Percentiles rank a stretch among this genome's conserved stretches.
These are phyloP conservation scores for Lactarius deliciosus DNA, from an alignment of 768 basidiomycete species.

Conservation along the genomic window DNA sequence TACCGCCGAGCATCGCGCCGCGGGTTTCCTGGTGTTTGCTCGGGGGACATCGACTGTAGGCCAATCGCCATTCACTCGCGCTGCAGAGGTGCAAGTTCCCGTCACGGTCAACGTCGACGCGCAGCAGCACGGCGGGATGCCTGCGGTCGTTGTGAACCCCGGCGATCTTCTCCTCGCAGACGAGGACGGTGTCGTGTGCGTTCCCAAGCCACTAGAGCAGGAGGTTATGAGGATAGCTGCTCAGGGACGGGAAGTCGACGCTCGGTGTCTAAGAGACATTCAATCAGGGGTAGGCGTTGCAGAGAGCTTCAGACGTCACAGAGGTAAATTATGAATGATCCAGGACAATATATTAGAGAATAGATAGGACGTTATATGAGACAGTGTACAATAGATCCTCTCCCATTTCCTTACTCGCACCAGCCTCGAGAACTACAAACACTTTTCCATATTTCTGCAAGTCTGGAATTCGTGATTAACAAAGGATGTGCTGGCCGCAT, in stretches of 20 bases:
- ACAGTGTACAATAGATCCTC: slow-evolving; percentile 6
- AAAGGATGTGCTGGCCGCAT: neutral
- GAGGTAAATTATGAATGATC: slow-evolving; percentile 48
- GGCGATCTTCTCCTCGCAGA: slow-evolving; percentile 88
- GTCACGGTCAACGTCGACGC: slow-evolving; percentile 45
- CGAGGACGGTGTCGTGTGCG: slow-evolving; percentile 84
- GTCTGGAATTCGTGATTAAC: slow-evolving; percentile 17
- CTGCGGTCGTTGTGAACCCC: slow-evolving; percentile 58
- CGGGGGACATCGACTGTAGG: slow-evolving; percentile 82
- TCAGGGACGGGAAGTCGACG: slow-evolving; percentile 64
- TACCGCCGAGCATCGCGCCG: slow-evolving; percentile 67
- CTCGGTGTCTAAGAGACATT: slow-evolving; percentile 71
- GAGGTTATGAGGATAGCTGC: slow-evolving; percentile 59
- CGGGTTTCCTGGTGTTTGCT: slow-evolving; percentile 79
- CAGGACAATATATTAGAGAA: slow-evolving; percentile 33
- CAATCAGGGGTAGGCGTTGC: slow-evolving; percentile 69
- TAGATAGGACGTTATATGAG: slow-evolving; percentile 9
- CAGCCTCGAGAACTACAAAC: slow-evolving; percentile 22
- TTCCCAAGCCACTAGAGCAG: slow-evolving; percentile 54
- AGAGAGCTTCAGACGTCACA: slow-evolving; percentile 73
- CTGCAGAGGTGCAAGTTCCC: slow-evolving; percentile 71
- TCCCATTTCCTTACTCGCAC: neutral
- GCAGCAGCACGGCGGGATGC: slow-evolving; percentile 44
- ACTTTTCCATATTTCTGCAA: slow-evolving; percentile 22
- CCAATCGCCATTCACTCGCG: slow-evolving; percentile 80